Percentiles rank a stretch among this genome's conserved stretches.
These are phyloP conservation scores for Lasiodiplodia citricola DNA, from an alignment of 2,329 filamentous ascomycete genomes.

Conservation along the genomic window DNA sequence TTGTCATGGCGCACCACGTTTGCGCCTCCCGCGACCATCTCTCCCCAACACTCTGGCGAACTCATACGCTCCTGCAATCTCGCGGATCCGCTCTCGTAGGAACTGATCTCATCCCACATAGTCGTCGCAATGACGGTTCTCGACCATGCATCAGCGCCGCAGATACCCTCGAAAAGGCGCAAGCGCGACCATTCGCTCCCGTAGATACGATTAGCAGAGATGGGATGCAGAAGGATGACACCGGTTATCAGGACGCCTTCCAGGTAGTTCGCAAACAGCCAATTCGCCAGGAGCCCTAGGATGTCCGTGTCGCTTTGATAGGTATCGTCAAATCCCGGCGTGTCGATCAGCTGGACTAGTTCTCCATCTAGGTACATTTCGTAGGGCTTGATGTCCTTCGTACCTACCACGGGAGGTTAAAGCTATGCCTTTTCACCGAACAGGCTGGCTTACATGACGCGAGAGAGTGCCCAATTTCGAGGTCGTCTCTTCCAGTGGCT, in stretches of 20 bases:
- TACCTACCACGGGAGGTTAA: background rate
- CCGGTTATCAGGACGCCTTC: background rate
- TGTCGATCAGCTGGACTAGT: background rate
- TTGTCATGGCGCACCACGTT: background rate
- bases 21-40: background rate
- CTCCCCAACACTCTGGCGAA: background rate
- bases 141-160: background rate
- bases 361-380: background rate
- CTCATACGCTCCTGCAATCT: background rate
- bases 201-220: background rate
- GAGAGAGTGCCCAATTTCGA: background rate
- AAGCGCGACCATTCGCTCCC: background rate
- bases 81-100: accelerated
- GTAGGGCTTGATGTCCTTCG: background rate
- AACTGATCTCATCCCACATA: background rate
- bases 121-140: background rate
- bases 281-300: background rate
- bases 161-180: background rate
- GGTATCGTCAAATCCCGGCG: background rate
- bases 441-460: background rate
- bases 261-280: background rate
- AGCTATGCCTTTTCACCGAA: no score
- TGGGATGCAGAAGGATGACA: background rate
- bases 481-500: background rate
- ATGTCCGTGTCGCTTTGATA: background rate